phyloP scores from a whole-genome alignment of 2,329 filamentous ascomycete genomes.

The Colletotrichum cordylinicola region DNA sequence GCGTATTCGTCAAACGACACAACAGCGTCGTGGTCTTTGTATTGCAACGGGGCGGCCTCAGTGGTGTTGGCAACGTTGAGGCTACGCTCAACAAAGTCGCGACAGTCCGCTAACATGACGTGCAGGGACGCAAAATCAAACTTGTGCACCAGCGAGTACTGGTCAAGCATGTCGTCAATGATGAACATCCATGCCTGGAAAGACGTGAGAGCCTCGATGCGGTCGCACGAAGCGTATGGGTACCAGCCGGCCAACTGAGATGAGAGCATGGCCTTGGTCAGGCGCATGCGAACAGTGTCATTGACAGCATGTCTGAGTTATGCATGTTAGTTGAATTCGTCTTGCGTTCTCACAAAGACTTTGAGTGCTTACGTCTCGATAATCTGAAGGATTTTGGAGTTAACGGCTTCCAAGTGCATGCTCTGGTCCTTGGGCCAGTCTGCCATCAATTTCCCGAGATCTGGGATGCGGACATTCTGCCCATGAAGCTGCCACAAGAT shows the following conservation, averaged over 20 bases:
- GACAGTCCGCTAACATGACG: constrained; percentile 4
- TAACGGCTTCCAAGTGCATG: not conserved
- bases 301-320: not conserved
- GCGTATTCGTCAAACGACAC: not conserved
- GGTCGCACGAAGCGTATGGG: not conserved
- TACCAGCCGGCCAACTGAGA: constrained; percentile 10
- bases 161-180: constrained; percentile 12
- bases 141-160: not conserved
- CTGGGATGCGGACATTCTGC: constrained; percentile 3
- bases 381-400: not conserved
- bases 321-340: not conserved
- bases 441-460: not conserved
- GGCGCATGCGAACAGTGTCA: constrained; percentile 1
- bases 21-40: not conserved
- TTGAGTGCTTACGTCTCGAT: not conserved
- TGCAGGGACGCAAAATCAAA: not conserved
- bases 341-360: not conserved
- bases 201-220: constrained; percentile 7
- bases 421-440: constrained; percentile 4
- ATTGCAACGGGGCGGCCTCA: not conserved
- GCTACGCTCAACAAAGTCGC: constrained; percentile 8
- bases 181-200: constrained; percentile 17
- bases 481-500: constrained; percentile 7
- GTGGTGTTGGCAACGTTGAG: not conserved
- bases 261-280: constrained; percentile 17